Percentiles rank a stretch among this genome's conserved stretches.
Evolutionary conservation across 129 eudicot genomes (phyloP).

Genomic region (Heracleum sosnowskyi): DNA sequence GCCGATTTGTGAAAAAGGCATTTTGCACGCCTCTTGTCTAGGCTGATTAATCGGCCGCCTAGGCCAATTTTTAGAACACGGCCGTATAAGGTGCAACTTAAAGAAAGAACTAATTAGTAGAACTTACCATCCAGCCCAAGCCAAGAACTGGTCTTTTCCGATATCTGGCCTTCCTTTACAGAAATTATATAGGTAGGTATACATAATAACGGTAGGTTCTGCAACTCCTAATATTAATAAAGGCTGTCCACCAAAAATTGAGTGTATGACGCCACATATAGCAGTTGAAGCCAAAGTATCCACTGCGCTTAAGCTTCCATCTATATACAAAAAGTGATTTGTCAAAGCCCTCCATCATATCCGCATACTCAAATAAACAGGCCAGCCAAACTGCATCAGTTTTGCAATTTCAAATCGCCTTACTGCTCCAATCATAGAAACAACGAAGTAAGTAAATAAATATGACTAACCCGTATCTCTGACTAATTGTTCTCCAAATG

Average conservation of each 20-base stretch:
- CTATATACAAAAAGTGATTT: conserved; percentile 26
- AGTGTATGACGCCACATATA: conserved; percentile 75
- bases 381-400: conserved; percentile 12
- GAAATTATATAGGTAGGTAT: conserved; percentile 53
- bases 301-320: conserved; percentile 68
- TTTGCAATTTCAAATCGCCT: not conserved
- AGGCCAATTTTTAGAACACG: too few relatives aligned
- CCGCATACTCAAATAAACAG: conserved; percentile 11
- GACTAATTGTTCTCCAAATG: conserved; percentile 84
- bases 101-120: not conserved
- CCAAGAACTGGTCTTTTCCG: conserved; percentile 53
- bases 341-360: conserved; percentile 13
- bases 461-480: conserved; percentile 57
- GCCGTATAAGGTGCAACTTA: not conserved
- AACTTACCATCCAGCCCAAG: conserved; percentile 86
- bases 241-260: conserved; percentile 88
- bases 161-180: conserved; percentile 53
- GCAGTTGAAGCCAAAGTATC: conserved; percentile 87
- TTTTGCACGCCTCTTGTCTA: too few relatives aligned
- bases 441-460: not conserved
- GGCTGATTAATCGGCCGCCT: too few relatives aligned
- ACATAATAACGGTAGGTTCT: conserved; percentile 88
- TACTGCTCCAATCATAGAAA: not conserved
- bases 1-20: too few relatives aligned
- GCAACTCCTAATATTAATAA: conserved; percentile 85